Percentiles rank a stretch among this genome's conserved stretches.
Conservation (phyloP, 352 stramenopile species). For the Aphanomyces euteiches region DNA sequence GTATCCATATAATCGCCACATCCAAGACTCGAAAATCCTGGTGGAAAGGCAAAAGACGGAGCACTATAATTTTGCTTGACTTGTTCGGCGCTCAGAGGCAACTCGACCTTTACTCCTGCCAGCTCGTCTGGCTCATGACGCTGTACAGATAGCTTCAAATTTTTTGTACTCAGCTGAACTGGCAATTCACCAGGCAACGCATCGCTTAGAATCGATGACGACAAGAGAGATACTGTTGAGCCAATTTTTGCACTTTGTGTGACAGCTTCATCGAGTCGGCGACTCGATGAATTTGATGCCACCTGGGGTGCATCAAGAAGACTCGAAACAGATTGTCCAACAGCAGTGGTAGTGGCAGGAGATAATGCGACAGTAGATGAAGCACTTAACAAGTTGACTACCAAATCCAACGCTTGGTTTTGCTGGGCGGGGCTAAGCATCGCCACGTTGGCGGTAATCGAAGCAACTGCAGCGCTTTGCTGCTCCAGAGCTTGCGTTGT, state of each 20-base stretch:
- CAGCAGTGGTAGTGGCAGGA: neutral
- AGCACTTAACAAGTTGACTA: neutral
- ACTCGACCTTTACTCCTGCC: neutral
- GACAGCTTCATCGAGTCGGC: neutral
- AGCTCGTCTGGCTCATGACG: neutral
- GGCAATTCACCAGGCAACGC: neutral
- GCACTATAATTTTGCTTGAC: slow-evolving; percentile 7
- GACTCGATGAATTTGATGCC: neutral
- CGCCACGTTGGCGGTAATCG: slow-evolving; percentile 57
- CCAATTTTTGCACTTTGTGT: neutral
- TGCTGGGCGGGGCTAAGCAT: slow-evolving; percentile 52
- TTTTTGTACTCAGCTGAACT: slow-evolving; percentile 14
- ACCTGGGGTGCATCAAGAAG: neutral
- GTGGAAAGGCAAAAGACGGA: slow-evolving; percentile 13
- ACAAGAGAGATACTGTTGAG: slow-evolving; percentile 1
- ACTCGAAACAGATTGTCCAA: slow-evolving; percentile 13
- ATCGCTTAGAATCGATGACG: slow-evolving; percentile 14
- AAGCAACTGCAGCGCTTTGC: slow-evolving; percentile 56
- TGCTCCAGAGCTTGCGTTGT: slow-evolving; percentile 50
- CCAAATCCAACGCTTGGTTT: slow-evolving; percentile 28
- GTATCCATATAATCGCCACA: neutral
- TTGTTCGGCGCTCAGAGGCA: neutral
- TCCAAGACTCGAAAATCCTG: slow-evolving; percentile 1
- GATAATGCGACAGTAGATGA: slow-evolving; percentile 8
- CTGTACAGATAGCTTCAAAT: slow-evolving; percentile 17